phyloP scores from a whole-genome alignment of 306 rosid species.

The Erythrophleum fordii region DNA sequence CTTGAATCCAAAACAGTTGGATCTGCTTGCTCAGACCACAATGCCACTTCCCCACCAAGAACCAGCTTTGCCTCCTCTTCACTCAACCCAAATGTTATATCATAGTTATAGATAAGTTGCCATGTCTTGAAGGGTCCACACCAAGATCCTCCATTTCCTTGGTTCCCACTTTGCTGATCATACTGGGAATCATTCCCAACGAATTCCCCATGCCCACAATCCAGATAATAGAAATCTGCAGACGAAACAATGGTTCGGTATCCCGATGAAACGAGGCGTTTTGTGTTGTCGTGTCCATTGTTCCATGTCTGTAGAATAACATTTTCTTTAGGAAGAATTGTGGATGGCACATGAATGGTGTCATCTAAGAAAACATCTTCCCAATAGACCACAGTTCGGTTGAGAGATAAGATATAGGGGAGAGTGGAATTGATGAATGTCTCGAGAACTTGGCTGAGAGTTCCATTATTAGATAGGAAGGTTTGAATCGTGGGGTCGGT shows the following conservation, averaged over 20 bases:
- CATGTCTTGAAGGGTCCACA: conserved; percentile 91
- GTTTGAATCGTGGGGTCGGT: conserved; percentile 65
- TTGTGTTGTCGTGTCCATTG: conserved; percentile 76
- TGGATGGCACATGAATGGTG: conserved; percentile 47
- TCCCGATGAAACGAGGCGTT: conserved; percentile 70
- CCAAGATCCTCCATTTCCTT: conserved; percentile 80
- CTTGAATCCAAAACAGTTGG: conserved; percentile 68
- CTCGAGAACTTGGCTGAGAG: conserved; percentile 74
- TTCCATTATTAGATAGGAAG: conserved; percentile 63
- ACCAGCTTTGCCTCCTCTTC: conserved; percentile 75
- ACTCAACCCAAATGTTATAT: conserved; percentile 66
- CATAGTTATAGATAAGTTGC: conserved; percentile 81
- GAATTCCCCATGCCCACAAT: conserved; percentile 86
- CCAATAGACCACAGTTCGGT: conserved; percentile 84
- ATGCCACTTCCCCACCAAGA: conserved; percentile 91
- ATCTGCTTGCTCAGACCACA: conserved; percentile 94
- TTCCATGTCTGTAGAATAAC: conserved; percentile 88
- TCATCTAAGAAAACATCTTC: conserved; percentile 72
- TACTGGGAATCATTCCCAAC: conserved; percentile 64
- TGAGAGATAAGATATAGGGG: conserved; percentile 72
- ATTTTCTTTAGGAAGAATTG: conserved; percentile 63
- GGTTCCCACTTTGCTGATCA: conserved; percentile 46
- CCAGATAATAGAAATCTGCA: conserved; percentile 73
- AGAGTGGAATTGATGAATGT: conserved; percentile 69
- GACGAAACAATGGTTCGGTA: conserved; percentile 79